phyloP scores from a whole-genome alignment of 2,329 filamentous ascomycete genomes.

The Xylaria sp. region DNA sequence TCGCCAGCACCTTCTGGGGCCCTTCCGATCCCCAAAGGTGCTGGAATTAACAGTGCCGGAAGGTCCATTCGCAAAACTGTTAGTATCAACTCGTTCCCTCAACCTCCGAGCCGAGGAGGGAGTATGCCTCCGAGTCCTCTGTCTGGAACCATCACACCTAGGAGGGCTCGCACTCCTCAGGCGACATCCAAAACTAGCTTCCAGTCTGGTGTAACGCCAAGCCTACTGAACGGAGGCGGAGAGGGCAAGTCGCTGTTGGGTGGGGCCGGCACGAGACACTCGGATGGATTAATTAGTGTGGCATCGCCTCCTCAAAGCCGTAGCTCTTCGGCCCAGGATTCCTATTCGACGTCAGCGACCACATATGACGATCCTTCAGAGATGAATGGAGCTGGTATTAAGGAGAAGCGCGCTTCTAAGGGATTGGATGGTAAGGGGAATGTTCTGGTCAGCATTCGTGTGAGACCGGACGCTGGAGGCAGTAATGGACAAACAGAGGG shows the following conservation, averaged over 20 bases:
- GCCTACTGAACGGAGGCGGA: slow-evolving; percentile 80
- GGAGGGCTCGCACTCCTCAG: slow-evolving; percentile 64
- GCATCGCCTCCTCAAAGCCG: slow-evolving; percentile 88
- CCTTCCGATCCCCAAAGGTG: slow-evolving; percentile 66
- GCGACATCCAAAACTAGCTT: slow-evolving; percentile 65
- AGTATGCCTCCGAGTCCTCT: slow-evolving; percentile 73
- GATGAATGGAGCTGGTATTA: slow-evolving; percentile 51
- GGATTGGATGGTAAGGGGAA: slow-evolving; percentile 84
- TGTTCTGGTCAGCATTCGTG: slow-evolving; percentile 93
- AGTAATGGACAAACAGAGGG: slow-evolving; percentile 71
- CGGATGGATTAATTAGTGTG: slow-evolving; percentile 79
- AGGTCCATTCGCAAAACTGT: slow-evolving; percentile 86
- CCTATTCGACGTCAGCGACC: slow-evolving; percentile 89
- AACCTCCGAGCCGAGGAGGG: slow-evolving; percentile 78
- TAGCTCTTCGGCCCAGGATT: slow-evolving; percentile 91
- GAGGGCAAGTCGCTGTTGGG: slow-evolving; percentile 79
- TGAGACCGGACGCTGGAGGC: slow-evolving; percentile 82
- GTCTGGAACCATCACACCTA: slow-evolving; percentile 58
- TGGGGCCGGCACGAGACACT: slow-evolving; percentile 70
- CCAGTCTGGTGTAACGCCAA: slow-evolving; percentile 69
- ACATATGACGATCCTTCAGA: slow-evolving; percentile 85
- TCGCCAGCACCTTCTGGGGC: slow-evolving; percentile 64
- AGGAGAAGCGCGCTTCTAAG: slow-evolving; percentile 64
- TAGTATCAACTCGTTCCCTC: slow-evolving; percentile 93
- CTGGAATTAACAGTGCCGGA: slow-evolving; percentile 66